Conservation (phyloP, 1,139 yeast species). For the Scheffersomyces quercinus region DNA sequence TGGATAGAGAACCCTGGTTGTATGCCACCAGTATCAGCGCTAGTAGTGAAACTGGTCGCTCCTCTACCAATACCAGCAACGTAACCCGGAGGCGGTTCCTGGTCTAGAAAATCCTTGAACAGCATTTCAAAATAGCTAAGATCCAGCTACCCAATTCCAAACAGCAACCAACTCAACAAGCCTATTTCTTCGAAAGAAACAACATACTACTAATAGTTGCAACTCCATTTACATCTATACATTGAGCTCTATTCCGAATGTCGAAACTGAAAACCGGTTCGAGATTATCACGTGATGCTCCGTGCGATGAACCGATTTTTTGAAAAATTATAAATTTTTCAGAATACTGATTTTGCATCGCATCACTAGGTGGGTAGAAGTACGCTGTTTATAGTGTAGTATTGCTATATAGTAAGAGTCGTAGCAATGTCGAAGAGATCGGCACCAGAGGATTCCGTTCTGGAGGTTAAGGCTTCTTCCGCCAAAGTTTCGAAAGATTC, state of each 20-base stretch:
- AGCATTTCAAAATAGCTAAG: conserved; percentile 34
- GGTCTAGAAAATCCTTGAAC: conserved; percentile 69
- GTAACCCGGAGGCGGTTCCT: conserved; percentile 87
- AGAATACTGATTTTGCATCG: not conserved
- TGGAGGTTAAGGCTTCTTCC: conserved; percentile 30
- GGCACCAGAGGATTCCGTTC: conserved; percentile 39
- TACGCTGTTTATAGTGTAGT: too few species aligned
- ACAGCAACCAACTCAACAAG: too few species aligned
- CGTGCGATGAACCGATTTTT: not conserved
- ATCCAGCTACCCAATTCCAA: too few species aligned
- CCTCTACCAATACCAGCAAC: conserved; percentile 95
- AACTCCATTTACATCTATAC: too few species aligned
- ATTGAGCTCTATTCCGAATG: too few species aligned
- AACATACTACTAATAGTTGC: too few species aligned
- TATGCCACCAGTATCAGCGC: conserved; percentile 68
- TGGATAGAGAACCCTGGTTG: conserved; percentile 38
- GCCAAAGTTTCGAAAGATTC: conserved; percentile 17
- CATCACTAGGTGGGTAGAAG: too few species aligned
- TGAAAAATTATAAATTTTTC: not conserved
- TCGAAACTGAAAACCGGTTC: too few species aligned
- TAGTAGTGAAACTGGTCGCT: conserved; percentile 88
- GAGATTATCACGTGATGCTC: not conserved
- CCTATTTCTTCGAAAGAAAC: too few species aligned
- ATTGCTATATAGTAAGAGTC: conserved; percentile 1
- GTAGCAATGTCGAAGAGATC: conserved; percentile 63